Base-by-base conservation (phyloP, 306 rosid species). In the Vigna reflexopilosa region DNA sequence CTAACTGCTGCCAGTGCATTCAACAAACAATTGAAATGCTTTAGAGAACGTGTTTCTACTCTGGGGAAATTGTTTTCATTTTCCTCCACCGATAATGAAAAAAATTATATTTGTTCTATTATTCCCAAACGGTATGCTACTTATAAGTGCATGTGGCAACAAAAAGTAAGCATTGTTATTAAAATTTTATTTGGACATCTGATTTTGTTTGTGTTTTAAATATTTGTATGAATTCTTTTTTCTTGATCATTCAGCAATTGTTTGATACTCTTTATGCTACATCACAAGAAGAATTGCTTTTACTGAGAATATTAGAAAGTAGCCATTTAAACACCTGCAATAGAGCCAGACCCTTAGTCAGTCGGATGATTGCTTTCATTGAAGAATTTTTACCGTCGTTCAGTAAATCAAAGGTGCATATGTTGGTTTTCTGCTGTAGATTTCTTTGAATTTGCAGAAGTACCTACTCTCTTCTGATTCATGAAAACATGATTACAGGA, bases 61-160 rank as follows among this genome's bases (percentile, higher is more conserved):
- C 54, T 95, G 82, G 88, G 85, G 67, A 89, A 85, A 51, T 80
- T 88, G 84, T 85, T 76, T 84, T 77, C 89, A 6, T 36, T 75
- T 34, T 86, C 84, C 82, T 72, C 75, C 47, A 65, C 82, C 58
- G 82, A 87, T 79, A 62, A 47, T 56, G 57, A 51, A 72, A 79
- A 38, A 28, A 66, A 63, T 63, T 51, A 73, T 75, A 83, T 54
- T 77, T 78, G 78, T 57, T 81, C 89, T 58, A 67, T 88, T 54
- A 56, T 82, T 81, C 88, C 87, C 52, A 85, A 86, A 72, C 95
- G 85, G 77, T 80, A 80, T 62, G 70, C 85, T 76, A 84, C 83
- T 63, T 83, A 82, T 64, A 85, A 80, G 68, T 95, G 90, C 91
- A 76, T 92, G 93, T 95, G 97, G 98, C 95, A 91, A 78, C 98